Conservation (phyloP, 2,329 filamentous ascomycete genomes). For the Fusarium sp. region DNA sequence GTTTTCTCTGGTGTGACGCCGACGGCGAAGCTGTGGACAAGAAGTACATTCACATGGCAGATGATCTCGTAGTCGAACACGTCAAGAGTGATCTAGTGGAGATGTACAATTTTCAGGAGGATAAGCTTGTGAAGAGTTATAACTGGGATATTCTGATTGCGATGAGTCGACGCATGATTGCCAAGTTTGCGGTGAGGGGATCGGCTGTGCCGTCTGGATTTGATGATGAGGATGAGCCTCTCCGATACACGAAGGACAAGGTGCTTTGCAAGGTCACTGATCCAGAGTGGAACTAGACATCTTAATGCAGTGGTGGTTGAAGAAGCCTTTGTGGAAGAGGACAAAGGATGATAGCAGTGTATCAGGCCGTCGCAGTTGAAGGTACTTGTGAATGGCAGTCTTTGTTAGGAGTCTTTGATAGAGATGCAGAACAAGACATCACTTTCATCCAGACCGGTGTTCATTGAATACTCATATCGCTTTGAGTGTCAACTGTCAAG, state of each 20-base stretch:
- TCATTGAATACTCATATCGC: not conserved
- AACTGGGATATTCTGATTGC: not conserved
- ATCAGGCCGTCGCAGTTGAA: too few species aligned
- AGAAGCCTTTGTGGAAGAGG: accelerated
- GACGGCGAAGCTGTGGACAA: not conserved
- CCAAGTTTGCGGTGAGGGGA: not conserved
- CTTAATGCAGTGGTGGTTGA: not conserved
- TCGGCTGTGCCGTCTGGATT: not conserved
- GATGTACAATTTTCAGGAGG: not conserved
- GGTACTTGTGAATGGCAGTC: too few species aligned
- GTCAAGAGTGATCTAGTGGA: not conserved
- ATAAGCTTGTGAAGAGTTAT: not conserved
- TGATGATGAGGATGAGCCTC: not conserved
- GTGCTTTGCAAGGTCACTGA: not conserved
- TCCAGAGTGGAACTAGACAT: not conserved
- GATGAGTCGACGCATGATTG: not conserved
- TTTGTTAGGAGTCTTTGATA: too few species aligned
- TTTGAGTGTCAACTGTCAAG: not conserved
- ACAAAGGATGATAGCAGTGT: accelerated
- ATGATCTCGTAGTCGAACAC: accelerated
- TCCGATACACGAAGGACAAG: not conserved
- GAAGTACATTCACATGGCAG: not conserved
- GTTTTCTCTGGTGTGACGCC: constrained; percentile 5
- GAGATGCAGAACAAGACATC: not conserved
- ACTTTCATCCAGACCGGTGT: not conserved